A percentile compares a stretch with the other conserved stretches of the same genome.
Conservation (phyloP, 139 green algal genomes). For the Micractinium conductrix region DNA sequence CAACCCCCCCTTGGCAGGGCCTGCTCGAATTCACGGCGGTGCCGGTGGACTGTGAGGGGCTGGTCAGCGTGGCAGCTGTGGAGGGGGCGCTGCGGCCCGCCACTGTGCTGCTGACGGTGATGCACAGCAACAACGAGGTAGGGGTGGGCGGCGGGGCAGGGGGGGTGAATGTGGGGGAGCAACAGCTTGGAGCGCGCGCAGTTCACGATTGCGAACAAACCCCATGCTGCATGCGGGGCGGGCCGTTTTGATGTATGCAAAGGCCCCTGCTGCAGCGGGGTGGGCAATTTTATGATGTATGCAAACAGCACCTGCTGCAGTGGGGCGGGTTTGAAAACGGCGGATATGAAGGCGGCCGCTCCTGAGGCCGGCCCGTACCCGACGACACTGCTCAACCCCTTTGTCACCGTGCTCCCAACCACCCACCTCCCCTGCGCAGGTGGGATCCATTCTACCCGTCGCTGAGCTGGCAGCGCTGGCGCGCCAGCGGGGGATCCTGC, state of each 20-base stretch:
- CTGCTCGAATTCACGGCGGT: constrained; percentile 67
- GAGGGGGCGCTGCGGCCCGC: constrained; percentile 43
- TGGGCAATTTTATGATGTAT: too few species aligned
- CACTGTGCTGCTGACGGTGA: constrained; percentile 77
- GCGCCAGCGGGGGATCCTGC: constrained; percentile 33
- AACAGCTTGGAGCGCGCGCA: too few species aligned
- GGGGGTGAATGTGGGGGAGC: neutral
- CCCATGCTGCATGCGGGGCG: too few species aligned
- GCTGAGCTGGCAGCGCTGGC: constrained; percentile 42
- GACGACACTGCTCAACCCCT: too few species aligned
- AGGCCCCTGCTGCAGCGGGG: too few species aligned
- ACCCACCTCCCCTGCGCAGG: constrained; percentile 19
- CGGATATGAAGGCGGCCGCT: too few species aligned
- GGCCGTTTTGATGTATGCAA: too few species aligned
- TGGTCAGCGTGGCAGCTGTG: constrained; percentile 60
- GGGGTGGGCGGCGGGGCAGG: neutral
- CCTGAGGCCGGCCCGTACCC: too few species aligned
- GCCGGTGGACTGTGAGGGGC: constrained; percentile 59
- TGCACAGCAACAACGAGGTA: constrained; percentile 90
- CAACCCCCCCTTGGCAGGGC: too few species aligned
- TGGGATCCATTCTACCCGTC: constrained; percentile 67
- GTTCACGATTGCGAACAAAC: too few species aligned
- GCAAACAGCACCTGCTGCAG: too few species aligned
- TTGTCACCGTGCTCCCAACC: neutral
- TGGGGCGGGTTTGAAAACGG: too few species aligned